Base-by-base conservation (phyloP, 1,139 yeast genomes). In the Zygoascus meyerae region DNA sequence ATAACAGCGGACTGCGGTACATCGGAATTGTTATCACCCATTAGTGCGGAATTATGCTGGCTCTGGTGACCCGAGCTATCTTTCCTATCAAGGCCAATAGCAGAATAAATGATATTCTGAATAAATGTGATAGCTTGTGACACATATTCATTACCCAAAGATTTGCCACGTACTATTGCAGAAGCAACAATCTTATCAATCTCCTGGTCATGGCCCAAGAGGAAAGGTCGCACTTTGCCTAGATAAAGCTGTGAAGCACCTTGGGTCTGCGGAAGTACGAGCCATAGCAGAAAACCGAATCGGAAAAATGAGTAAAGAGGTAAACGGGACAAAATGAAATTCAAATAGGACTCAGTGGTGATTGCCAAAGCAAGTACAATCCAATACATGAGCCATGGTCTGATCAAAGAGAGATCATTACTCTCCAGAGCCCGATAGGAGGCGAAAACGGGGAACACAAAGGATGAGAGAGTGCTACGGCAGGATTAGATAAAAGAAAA, bases 361-460 rank as follows among this genome's bases (percentile, higher is more conserved):
- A 68, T 64, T 31, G 68, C 64, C 17, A 72, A 59, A 9, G 75
- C 78, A 46, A 69, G 60, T 2, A 78, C 79, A 17, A 78, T 72
- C 85, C 85, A 79, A 63, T 77, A 80, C 55, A 78, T 73, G 42
- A 78, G 68, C 85, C 84, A 79, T 54, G 79, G 78, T 47, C 78
- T 77, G 36, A 77, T 61, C 11, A 71, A 61, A 17, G 74, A 58
- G 48, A 72, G 60, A 52, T 73, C 72, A 55, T 73, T 71, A 44
- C 68, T 67, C 52, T 74, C 71, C 52, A 77, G 70, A 2, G 83
- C 78, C 51, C 69, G 71, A 60, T 72, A 78, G 5, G 84, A 76
- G 36, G 81, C 83, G 52, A 77, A 62, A n/a, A 78, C 67, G 5
- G 86, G 86, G 57, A 75, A 76, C 7, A 72, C 71, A 35, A 74